Conservation (phyloP, 2,329 filamentous ascomycete genomes). For the Beauveria brongniartii region DNA sequence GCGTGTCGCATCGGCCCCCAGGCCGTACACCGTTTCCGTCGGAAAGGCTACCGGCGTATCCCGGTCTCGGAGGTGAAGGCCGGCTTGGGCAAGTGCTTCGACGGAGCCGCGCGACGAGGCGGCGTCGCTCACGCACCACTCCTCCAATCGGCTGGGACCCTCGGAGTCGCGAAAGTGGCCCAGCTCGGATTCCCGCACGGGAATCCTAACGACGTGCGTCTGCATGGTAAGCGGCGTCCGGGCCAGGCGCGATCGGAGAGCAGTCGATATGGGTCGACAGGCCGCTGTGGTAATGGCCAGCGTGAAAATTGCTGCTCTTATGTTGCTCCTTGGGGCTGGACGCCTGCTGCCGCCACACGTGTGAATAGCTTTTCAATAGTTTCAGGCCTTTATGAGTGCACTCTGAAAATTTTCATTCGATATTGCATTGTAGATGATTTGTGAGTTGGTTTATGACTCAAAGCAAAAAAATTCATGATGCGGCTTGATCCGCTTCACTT, state of each 20-base stretch:
- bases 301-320: not conserved
- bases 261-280: slow-evolving; percentile 12
- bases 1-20: slow-evolving; percentile 91
- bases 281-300: slow-evolving; percentile 3
- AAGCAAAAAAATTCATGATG: slow-evolving; percentile 10
- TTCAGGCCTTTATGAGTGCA: not conserved
- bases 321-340: not conserved
- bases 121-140: slow-evolving; percentile 32
- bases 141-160: slow-evolving; percentile 28
- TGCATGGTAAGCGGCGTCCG: slow-evolving; percentile 24
- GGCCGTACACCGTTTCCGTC: slow-evolving; percentile 93
- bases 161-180: slow-evolving; percentile 25
- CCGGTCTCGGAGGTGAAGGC: slow-evolving; percentile 53
- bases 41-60: slow-evolving; percentile 85
- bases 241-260: slow-evolving; percentile 3
- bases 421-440: not conserved
- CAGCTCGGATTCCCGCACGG: slow-evolving; percentile 20
- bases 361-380: not conserved
- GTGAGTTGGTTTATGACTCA: slow-evolving; percentile 1
- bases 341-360: too few relatives aligned
- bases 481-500: not conserved
- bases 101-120: slow-evolving; percentile 22
- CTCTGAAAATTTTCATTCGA: not conserved
- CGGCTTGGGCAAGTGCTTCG: slow-evolving; percentile 52
- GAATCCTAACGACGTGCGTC: slow-evolving; percentile 31